phyloP scores from a whole-genome alignment of 1,284 basidiomycete genomes.

The Ceratorhiza oryzae-sativae region DNA sequence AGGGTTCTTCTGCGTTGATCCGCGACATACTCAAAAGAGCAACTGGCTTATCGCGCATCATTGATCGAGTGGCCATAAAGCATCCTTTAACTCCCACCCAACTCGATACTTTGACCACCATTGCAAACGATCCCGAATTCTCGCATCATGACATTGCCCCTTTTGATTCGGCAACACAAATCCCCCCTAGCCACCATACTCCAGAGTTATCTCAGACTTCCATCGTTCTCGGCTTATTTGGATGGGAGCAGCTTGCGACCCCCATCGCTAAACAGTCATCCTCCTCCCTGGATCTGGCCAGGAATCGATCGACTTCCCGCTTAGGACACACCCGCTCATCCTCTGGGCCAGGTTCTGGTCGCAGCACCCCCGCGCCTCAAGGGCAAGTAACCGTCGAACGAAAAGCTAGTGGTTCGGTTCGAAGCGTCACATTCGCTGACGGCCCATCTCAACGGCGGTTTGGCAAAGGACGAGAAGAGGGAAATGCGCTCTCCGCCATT shows the following conservation, averaged over 20 bases:
- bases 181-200: slow-evolving; percentile 30
- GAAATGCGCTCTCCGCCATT: slow-evolving; percentile 15
- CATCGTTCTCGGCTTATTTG: slow-evolving; percentile 42
- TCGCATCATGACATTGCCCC: slow-evolving; percentile 5
- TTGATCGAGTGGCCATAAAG: slow-evolving; percentile 64
- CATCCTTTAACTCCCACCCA: slow-evolving; percentile 62
- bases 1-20: slow-evolving; percentile 66
- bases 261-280: slow-evolving; percentile 29
- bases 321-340: slow-evolving; percentile 30
- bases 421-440: slow-evolving; percentile 32
- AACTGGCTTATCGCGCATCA: slow-evolving; percentile 57
- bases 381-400: slow-evolving; percentile 29
- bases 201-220: slow-evolving; percentile 41
- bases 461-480: slow-evolving; percentile 32
- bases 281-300: slow-evolving; percentile 25
- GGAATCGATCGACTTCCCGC: slow-evolving; percentile 31
- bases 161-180: slow-evolving; percentile 36
- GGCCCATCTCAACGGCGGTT: slow-evolving; percentile 33
- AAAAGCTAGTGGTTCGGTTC: slow-evolving; percentile 34
- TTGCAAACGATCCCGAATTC: slow-evolving; percentile 31
- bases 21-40: slow-evolving; percentile 67
- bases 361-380: slow-evolving; percentile 30
- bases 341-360: slow-evolving; percentile 19
- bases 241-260: slow-evolving; percentile 40
- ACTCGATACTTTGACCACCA: slow-evolving; percentile 53